phyloP scores from a whole-genome alignment of 495 filamentous ascomycete species.

The Bathelium albidoporum region DNA sequence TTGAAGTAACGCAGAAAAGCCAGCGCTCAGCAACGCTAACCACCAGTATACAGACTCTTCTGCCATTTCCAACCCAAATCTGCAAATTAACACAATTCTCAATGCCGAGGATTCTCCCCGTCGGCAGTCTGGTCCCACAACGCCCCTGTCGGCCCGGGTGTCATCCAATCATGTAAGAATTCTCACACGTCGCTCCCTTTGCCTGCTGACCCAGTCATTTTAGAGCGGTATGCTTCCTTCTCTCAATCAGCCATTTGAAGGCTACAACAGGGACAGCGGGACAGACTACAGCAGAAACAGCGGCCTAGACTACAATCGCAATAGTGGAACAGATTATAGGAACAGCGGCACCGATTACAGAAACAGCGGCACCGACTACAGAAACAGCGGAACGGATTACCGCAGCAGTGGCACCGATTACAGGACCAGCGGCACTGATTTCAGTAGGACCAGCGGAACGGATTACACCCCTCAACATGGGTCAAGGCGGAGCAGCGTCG shows the following conservation, averaged over 20 bases:
- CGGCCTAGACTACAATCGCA: not conserved
- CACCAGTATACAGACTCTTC: conserved; percentile 26
- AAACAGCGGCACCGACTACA: not conserved
- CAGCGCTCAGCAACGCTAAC: not conserved
- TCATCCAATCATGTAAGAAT: conserved; percentile 15
- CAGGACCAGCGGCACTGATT: not conserved
- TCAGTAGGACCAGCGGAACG: conserved; percentile 19
- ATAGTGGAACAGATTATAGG: not conserved
- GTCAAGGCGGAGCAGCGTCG: conserved; percentile 35
- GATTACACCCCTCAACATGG: conserved; percentile 26
- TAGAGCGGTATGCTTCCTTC: conserved; percentile 22
- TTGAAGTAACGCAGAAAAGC: too few relatives aligned
- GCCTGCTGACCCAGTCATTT: not conserved
- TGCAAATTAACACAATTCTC: conserved; percentile 33
- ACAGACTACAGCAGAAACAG: conserved; percentile 2
- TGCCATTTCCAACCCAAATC: conserved; percentile 26
- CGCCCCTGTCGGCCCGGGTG: conserved; percentile 28
- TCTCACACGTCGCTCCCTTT: not conserved
- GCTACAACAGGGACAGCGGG: conserved; percentile 9
- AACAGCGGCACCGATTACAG: conserved; percentile 1
- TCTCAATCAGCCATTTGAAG: conserved; percentile 29
- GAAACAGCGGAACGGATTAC: not conserved
- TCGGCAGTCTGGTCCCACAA: conserved; percentile 27
- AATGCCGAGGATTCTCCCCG: conserved; percentile 33
- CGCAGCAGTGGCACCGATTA: conserved; percentile 1